Evolutionary conservation across 148 eudicot genomes (phyloP), one percentile per base, ranked within the genome.

Genomic region (Dianthus caryophyllus): DNA sequence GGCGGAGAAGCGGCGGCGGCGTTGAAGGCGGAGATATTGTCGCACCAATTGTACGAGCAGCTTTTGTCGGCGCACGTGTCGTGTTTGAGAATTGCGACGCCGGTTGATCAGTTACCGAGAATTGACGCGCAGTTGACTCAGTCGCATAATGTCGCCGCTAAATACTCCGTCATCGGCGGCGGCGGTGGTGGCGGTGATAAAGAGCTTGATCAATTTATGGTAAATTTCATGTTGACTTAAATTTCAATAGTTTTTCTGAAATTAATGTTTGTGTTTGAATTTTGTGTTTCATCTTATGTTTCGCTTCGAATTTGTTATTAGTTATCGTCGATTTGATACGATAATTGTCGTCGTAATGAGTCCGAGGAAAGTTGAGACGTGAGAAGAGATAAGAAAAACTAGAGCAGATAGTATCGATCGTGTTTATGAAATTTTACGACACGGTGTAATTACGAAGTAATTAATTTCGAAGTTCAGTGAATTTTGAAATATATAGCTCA

Each of bases 151-250:
- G 91, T 91, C 6, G 81, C 84, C 33, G 81, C 84, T 0, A 87
- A 87, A 70, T 90, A 90, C 57, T 79, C 93, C 1, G 78, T 71
- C 13, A 62, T 83, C 26, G 81, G 84, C 1, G 72, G 78, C 16
- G 77, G 68, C 26, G 44, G 1, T 30, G 31, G 50, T 48, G 15
- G 64, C 25, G 48, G 38, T 73, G 73, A 84, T 24, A 87, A 89
- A 71, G 96, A 93, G 71, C 94, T 93, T 69, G 95, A 89, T 77
- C 89, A 93, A 38, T 93, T 93, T 81, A 85, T 93, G 98, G 98
- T 93, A 76, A 66, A 48, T 3, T 20, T 18, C 9, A 51, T 5
- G 20, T 21, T 51, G 9, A 51, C 15, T 46, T 51, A 20, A 18
- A 51, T 51, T 51, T n/a, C 1, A 18, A 6, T n/a, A n/a, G 55